These are phyloP conservation scores for Eimeria praecox DNA, from an alignment of 169 alveolate genomes.

Conservation along the genomic window DNA sequence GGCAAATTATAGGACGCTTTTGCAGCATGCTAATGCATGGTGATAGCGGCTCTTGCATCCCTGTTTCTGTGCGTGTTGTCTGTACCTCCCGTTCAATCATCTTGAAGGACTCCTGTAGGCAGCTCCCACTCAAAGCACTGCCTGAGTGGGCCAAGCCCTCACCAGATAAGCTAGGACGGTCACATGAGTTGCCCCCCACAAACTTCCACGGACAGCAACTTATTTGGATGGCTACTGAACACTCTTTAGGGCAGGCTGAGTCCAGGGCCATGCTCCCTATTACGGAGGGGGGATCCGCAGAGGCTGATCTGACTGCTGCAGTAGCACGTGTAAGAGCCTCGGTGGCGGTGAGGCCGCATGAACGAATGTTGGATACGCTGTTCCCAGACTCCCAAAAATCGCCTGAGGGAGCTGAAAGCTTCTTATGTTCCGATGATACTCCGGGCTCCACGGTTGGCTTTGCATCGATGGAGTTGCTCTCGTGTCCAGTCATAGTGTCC, in stretches of 20 bases:
- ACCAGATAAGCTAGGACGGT: not conserved
- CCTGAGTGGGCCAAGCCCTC: not conserved
- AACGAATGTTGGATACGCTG: not conserved
- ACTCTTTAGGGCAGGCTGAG: not conserved
- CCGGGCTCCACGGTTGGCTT: not conserved
- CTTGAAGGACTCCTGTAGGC: not conserved
- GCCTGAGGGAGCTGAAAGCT: slow-evolving; percentile 29
- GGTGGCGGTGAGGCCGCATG: not conserved
- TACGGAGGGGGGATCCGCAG: not conserved
- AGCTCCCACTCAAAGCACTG: not conserved
- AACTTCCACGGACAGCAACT: slow-evolving; percentile 8
- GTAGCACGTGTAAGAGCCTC: not conserved
- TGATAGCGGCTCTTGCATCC: not conserved
- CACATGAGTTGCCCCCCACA: not conserved
- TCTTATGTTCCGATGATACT: not conserved
- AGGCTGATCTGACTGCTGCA: not conserved
- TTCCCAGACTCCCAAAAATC: not conserved
- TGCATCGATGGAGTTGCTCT: not conserved
- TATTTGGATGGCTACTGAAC: not conserved
- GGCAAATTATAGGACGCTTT: not conserved
- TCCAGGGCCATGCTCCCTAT: not conserved
- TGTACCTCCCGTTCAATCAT: not conserved
- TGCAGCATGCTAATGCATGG: not conserved
- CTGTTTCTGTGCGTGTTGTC: not conserved
- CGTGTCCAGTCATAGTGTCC: not conserved